Evolutionary conservation across 208 protist species (phyloP).

Genomic region (Endotrypanum monterogeii): DNA sequence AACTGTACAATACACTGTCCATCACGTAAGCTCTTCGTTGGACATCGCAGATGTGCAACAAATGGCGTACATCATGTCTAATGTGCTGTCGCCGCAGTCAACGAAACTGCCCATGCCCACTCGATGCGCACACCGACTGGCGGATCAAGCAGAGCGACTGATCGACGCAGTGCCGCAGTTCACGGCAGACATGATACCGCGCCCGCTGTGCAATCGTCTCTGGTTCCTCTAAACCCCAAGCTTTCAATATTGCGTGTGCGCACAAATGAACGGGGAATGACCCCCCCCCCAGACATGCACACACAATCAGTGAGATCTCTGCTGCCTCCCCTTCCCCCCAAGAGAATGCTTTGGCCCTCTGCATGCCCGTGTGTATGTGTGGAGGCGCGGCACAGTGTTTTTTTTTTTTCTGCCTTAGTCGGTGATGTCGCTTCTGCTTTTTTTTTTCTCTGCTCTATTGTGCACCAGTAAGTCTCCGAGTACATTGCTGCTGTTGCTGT

Average conservation of each 20-base stretch:
- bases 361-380: background rate
- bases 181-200: conserved; percentile 71
- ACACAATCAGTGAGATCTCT: background rate
- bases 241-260: background rate
- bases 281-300: background rate
- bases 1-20: conserved; percentile 82
- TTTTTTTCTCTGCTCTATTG: conserved; percentile 8
- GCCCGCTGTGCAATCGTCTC: conserved; percentile 60
- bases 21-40: conserved; percentile 70
- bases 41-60: conserved; percentile 81
- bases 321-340: background rate
- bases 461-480: too few species aligned
- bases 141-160: conserved; percentile 72
- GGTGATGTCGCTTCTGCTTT: background rate
- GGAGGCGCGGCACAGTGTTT: too few species aligned
- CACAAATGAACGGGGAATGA: background rate
- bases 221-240: conserved; percentile 93
- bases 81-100: conserved; percentile 65
- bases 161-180: conserved; percentile 79
- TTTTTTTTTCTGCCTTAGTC: background rate
- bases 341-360: background rate
- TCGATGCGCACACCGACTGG: conserved; percentile 81
- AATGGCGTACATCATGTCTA: conserved; percentile 72
- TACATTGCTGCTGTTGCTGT: too few species aligned
- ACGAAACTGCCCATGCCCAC: conserved; percentile 92